phyloP scores from a whole-genome alignment of 208 protist species.

The Leishmania amazonensis region DNA sequence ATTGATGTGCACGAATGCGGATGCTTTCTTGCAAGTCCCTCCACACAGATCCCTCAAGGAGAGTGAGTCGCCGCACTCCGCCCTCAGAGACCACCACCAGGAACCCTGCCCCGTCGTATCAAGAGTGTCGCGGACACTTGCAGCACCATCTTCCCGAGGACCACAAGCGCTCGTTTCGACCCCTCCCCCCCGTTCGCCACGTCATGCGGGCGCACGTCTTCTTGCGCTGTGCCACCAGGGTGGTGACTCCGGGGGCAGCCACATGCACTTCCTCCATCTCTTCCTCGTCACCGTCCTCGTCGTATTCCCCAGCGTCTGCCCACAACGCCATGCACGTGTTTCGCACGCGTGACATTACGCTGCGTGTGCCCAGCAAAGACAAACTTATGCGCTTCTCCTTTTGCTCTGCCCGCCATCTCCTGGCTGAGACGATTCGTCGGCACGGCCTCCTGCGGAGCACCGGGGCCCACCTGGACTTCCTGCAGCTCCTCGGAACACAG shows the following conservation, averaged over 20 bases:
- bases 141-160: neutral
- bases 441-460: conserved; percentile 53
- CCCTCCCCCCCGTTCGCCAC: neutral
- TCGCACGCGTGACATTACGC: conserved; percentile 65
- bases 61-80: neutral
- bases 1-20: neutral
- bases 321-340: conserved; percentile 39
- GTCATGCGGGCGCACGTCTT: neutral
- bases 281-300: neutral
- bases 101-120: neutral
- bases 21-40: neutral
- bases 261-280: neutral
- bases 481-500: conserved; percentile 65
- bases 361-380: conserved; percentile 54
- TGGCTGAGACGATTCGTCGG: conserved; percentile 58
- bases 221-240: neutral
- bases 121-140: neutral
- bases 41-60: neutral
- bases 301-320: neutral
- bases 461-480: conserved; percentile 36
- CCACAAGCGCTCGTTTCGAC: neutral
- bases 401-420: conserved; percentile 42
- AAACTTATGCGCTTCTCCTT: conserved; percentile 50
- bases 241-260: neutral
- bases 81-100: neutral